phyloP scores from a whole-genome alignment of 1,139 yeast species.

The Tardiomyces depauwii region DNA sequence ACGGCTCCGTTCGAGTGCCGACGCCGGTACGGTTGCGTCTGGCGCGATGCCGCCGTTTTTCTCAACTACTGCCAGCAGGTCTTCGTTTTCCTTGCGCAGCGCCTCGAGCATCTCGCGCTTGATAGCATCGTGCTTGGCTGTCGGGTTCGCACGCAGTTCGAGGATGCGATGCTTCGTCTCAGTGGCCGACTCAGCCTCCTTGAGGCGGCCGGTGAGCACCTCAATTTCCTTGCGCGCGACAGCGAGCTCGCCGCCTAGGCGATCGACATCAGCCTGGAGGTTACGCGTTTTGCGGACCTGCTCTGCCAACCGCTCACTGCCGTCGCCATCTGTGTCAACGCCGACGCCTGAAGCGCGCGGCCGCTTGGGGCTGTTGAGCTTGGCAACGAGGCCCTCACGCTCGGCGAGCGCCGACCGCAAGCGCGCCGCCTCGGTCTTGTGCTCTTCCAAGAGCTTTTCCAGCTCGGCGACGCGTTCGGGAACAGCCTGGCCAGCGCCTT shows the following conservation, averaged over 20 bases:
- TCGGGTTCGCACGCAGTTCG: constrained; percentile 59
- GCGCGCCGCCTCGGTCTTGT: not conserved
- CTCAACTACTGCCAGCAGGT: constrained; percentile 24
- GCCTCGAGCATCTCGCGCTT: constrained; percentile 43
- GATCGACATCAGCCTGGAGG: constrained; percentile 13
- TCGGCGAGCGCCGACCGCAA: not conserved
- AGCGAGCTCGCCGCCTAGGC: not conserved
- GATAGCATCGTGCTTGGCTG: constrained; percentile 51
- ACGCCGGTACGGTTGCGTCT: constrained; percentile 38
- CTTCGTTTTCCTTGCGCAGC: constrained; percentile 52
- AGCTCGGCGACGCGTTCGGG: not conserved
- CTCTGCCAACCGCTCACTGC: not conserved
- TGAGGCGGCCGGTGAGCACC: constrained; percentile 28
- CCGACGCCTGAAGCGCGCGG: not conserved
- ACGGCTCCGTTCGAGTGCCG: constrained; percentile 55
- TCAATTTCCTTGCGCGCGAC: constrained; percentile 17
- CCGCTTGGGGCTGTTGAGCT: not conserved
- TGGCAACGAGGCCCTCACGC: not conserved
- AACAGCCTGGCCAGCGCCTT: not conserved
- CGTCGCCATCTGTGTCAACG: not conserved
- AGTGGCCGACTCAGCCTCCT: constrained; percentile 29
- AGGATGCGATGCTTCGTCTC: constrained; percentile 39
- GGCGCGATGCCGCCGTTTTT: constrained; percentile 13
- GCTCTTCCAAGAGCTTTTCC: not conserved
- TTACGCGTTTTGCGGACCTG: not conserved